A percentile compares a stretch with the other conserved stretches of the same genome.
Conservation (phyloP, 2,329 filamentous ascomycete genomes). For the Ascocoryne sarcoides region DNA sequence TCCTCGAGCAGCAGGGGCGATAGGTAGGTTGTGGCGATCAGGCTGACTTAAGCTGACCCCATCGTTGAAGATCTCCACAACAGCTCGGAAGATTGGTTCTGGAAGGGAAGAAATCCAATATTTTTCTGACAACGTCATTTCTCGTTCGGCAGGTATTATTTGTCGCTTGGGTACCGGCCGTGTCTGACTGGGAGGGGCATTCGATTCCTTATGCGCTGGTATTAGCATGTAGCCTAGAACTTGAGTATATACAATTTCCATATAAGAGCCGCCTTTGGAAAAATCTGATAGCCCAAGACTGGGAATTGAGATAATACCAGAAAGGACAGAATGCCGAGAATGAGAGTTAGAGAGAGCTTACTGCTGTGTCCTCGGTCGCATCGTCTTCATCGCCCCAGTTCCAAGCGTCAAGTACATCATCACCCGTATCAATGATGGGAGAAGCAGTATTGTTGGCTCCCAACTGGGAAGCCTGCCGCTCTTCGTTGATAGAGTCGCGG, state of each 20-base stretch:
- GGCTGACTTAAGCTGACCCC: constrained; percentile 49
- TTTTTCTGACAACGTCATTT: constrained; percentile 72
- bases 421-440: constrained; percentile 22
- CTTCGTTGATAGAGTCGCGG: constrained; percentile 19
- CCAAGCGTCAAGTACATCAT: constrained; percentile 49
- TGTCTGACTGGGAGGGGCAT: no score
- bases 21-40: constrained; percentile 39
- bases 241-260: no score
- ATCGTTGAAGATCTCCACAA: constrained; percentile 52
- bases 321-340: no score
- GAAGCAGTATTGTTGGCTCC: neutral
- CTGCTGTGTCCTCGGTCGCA: constrained; percentile 14
- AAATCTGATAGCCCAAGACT: no score
- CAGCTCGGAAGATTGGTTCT: constrained; percentile 62
- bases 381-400: constrained; percentile 70
- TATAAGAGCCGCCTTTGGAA: no score
- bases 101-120: constrained; percentile 88
- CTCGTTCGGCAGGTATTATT: constrained; percentile 26
- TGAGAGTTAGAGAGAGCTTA: no score
- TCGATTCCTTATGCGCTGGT: no score
- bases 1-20: constrained; percentile 58
- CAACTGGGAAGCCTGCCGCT: constrained; percentile 10
- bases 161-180: no score
- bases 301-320: no score
- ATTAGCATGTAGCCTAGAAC: no score